Base-by-base conservation (phyloP, 768 basidiomycete genomes). In the Trametes punicea region DNA sequence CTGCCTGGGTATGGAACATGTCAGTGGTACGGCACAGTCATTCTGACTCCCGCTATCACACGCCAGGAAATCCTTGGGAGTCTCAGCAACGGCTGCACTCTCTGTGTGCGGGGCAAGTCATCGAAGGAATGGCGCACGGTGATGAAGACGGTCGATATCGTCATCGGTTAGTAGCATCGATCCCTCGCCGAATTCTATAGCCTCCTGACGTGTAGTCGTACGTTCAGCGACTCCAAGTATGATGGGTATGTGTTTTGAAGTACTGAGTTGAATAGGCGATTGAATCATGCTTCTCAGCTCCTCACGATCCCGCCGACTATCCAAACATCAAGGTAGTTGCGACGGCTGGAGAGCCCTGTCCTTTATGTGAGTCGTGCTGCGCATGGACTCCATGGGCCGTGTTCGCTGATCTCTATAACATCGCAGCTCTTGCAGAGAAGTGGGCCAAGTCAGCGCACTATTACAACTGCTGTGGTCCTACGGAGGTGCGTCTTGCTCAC, bases 301-400 rank as follows among this genome's bases (percentile, higher is more conserved):
- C 69, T 25, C 80, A 82, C 63, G 68, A 78, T 54, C 81, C 81
- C 3, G 65, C 63, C 3, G 77, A 80, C 57, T 84, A 82, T 64
- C 81, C 80, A 13, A 79, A 77, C 56, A 75, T 84, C 59, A 78
- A 79, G 62, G 70, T 69, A 10, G 77, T 84, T 8, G 78, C 78
- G 4, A 79, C 78, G 4, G 82, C 79, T 10, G 82, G 82, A n/a
- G 82, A 84, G 67, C 74, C 77, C 1, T 81, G 80, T 60, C 77
- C 81, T 4, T 76, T 78, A 68, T 68, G 80, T 79, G 62, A 20
- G 69, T 62, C 20, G 11, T 27, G 13, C 44, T 47, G 53, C 48
- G 30, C 30, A 30, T 29, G 29, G 27, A n/a, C 38, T 15, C 15
- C 20, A n/a, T n/a, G n/a, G n/a, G 36, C 44, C 25, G 21, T 18